Base-by-base conservation (phyloP, 2,329 filamentous ascomycete species). In the Claviceps maximensis region DNA sequence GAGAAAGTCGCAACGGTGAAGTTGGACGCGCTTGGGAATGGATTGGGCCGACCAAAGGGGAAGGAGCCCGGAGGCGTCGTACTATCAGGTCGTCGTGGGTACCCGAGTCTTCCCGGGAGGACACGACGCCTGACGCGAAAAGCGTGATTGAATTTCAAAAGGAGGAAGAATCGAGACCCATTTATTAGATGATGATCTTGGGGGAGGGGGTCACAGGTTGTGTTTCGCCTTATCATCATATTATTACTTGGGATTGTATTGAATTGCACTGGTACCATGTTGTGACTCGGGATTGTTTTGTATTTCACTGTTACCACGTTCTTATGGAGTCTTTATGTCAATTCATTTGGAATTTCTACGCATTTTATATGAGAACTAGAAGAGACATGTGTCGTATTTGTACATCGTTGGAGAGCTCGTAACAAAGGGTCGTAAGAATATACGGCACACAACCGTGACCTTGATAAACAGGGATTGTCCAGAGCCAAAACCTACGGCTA, bases 21-120 rank as follows among this genome's bases (percentile, higher is more conserved):
- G 76, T 86, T 31, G 80, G 79, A 29, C 73, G 80, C 29, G 82
- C 80, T 1, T 85, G 82, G 82, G 82, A 85, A 63, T 85, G 82
- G 82, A 84, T 85, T 56, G 82, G 82, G 1, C 78, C 80, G 15
- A 70, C 74, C 19, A 67, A 71, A 19, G 74, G 72, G 19, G 71
- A 72, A 36, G 67, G 64, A 33, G 67, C 65, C 23, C 66, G 75
- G 44, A 70, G 74, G 49, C 70, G 77, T 36, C 74, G 73, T 59
- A 80, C 75, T 33, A 27, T n/a, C 2, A 69, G 78, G n/a, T 70
- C 74, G 13, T 79, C 76, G 1, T 72, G 67, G 62, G 69, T 67
- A 8, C 60, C 67, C 3, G 71, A 72, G 27, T 59, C 70, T 42
- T 17, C 17, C 4, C 69, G 66, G 59, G 58, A 61, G 10, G 71